These are phyloP conservation scores for Colletotrichum eremochloae DNA, from an alignment of 2,329 filamentous ascomycete species.

Conservation along the genomic window DNA sequence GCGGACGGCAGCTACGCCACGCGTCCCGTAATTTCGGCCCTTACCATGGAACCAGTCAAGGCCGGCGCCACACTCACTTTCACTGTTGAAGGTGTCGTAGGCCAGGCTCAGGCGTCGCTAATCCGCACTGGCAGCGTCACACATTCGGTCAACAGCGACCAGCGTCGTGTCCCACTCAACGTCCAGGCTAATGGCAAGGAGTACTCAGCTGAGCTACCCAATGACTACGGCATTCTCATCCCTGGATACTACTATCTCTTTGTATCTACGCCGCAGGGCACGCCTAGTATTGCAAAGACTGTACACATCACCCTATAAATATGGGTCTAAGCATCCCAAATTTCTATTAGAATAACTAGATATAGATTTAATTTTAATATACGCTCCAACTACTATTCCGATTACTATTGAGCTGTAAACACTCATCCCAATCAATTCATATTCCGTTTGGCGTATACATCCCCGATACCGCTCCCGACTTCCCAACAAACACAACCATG, in stretches of 20 bases:
- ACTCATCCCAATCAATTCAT: too few species aligned
- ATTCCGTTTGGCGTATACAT: too few species aligned
- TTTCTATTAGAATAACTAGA: too few species aligned
- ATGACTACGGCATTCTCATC: slow-evolving; percentile 62
- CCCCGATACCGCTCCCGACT: too few species aligned
- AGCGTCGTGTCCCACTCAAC: slow-evolving; percentile 63
- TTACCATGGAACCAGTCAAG: slow-evolving; percentile 47
- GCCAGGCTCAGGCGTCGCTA: slow-evolving; percentile 53
- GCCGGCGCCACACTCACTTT: slow-evolving; percentile 45
- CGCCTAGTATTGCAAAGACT: slow-evolving; percentile 61
- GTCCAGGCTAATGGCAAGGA: slow-evolving; percentile 45
- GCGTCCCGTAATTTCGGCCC: slow-evolving; percentile 57
- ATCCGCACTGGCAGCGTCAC: slow-evolving; percentile 64
- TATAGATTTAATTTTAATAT: too few species aligned
- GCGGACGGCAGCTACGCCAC: slow-evolving; percentile 54
- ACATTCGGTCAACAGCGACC: slow-evolving; percentile 70
- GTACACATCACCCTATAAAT: slow-evolving; percentile 48
- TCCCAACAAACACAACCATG: too few species aligned
- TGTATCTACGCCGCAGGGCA: slow-evolving; percentile 58
- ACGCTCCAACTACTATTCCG: too few species aligned
- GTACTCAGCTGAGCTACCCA: slow-evolving; percentile 58
- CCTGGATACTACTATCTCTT: slow-evolving; percentile 70
- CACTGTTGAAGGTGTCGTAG: slow-evolving; percentile 52
- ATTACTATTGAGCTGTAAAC: too few species aligned
- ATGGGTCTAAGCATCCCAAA: too few species aligned